Conservation (phyloP, 2,329 filamentous ascomycete species). For the Colletotrichum caudatum region DNA sequence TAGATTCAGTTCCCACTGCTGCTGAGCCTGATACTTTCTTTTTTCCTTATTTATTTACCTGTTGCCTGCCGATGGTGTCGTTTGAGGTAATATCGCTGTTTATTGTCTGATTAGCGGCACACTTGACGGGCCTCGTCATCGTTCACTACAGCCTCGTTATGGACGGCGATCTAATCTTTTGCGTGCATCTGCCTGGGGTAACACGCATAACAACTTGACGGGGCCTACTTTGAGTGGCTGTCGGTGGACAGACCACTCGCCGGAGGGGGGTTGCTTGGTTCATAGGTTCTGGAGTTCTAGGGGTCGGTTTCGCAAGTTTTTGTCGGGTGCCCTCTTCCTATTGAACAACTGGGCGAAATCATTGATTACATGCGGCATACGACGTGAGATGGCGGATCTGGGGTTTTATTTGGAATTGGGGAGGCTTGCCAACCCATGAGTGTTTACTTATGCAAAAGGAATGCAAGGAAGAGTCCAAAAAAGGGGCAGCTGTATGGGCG, state of each 20-base stretch:
- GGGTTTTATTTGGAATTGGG: conserved; percentile 31
- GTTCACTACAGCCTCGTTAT: conserved; percentile 22
- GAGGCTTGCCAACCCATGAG: conserved; percentile 25
- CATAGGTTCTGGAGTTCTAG: conserved; percentile 37
- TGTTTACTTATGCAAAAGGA: conserved; percentile 31
- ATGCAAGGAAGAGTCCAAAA: conserved; percentile 26
- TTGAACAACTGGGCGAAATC: conserved; percentile 36
- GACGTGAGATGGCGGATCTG: conserved; percentile 38
- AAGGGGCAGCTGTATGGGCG: conserved; percentile 19
- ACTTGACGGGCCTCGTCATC: background rate
- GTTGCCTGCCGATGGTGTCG: background rate
- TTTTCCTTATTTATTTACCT: conserved; percentile 13
- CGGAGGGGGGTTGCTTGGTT: conserved; percentile 11
- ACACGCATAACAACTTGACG: conserved; percentile 25
- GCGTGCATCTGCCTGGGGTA: conserved; percentile 32
- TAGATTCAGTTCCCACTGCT: background rate
- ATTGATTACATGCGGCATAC: conserved; percentile 42
- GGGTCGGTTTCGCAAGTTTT: conserved; percentile 35
- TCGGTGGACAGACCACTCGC: conserved; percentile 17
- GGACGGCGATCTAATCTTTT: conserved; percentile 29
- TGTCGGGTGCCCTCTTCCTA: conserved; percentile 24
- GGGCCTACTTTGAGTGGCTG: conserved; percentile 6
- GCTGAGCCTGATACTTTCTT: conserved; percentile 16
- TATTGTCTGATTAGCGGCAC: conserved; percentile 14
- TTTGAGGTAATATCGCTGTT: background rate